Conservation (phyloP, 2,329 filamentous ascomycete species). For the Exophiala alcalophila region DNA sequence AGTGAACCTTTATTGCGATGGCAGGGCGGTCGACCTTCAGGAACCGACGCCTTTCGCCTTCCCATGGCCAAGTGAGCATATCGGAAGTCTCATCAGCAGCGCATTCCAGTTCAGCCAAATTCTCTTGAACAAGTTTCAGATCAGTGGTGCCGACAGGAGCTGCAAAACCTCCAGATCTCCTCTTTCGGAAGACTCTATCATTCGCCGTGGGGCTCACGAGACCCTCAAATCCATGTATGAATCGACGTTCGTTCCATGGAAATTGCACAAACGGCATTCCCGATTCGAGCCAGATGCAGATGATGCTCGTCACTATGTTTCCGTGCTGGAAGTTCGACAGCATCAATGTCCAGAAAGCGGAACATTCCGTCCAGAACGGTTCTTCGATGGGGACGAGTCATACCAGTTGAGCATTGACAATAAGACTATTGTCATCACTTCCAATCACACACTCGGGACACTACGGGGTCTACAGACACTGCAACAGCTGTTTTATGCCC, state of each 20-base stretch:
- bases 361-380: constrained; percentile 16
- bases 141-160: too few relatives aligned
- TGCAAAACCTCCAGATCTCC: too few relatives aligned
- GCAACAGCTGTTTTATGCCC: constrained; percentile 33
- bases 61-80: not conserved
- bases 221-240: constrained; percentile 24
- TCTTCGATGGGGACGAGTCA: constrained; percentile 30
- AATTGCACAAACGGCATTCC: constrained; percentile 31
- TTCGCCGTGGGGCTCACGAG: constrained; percentile 27
- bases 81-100: constrained; percentile 2
- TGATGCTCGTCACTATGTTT: constrained; percentile 21
- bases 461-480: constrained; percentile 33
- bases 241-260: constrained; percentile 35
- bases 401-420: constrained; percentile 31
- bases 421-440: constrained; percentile 27
- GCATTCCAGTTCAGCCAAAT: constrained; percentile 5
- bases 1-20: constrained; percentile 15
- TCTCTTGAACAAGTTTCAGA: constrained; percentile 12
- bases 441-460: constrained; percentile 31
- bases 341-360: constrained; percentile 14
- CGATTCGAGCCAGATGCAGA: constrained; percentile 29
- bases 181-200: constrained; percentile 24
- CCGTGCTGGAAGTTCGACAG: constrained; percentile 28
- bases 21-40: too few relatives aligned
- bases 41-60: not conserved